phyloP scores from a whole-genome alignment of 2,329 filamentous ascomycete genomes.

The Fusarium sp. region DNA sequence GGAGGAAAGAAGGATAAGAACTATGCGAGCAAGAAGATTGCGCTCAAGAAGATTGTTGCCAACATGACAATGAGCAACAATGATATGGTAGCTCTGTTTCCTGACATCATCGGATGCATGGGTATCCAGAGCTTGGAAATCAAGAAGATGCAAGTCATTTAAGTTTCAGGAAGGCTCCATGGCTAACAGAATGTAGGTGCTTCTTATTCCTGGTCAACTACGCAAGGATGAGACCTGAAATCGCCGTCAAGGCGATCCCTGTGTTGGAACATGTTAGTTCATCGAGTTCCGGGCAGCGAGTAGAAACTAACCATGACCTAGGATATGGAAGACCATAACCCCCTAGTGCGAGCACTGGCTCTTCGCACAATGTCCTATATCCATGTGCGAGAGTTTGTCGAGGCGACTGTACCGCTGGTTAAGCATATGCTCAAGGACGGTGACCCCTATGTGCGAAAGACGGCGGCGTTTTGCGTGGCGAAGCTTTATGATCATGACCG shows the following conservation, averaged over 20 bases:
- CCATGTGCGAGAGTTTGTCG: constrained; percentile 94
- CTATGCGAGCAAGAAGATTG: constrained; percentile 92
- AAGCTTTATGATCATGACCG: constrained; percentile 98
- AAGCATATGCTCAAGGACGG: constrained; percentile 82
- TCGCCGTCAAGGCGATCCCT: constrained; percentile 90
- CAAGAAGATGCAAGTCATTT: constrained; percentile 86
- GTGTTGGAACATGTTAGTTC: constrained; percentile 76
- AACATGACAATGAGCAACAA: constrained; percentile 99
- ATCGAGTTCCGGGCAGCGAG: not conserved
- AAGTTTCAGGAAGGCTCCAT: not conserved
- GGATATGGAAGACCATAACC: constrained; percentile 95
- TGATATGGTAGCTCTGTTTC: constrained; percentile 97
- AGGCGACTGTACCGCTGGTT: constrained; percentile 84
- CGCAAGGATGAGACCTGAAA: constrained; percentile 89
- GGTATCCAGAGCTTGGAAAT: constrained; percentile 92
- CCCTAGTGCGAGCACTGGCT: constrained; percentile 88
- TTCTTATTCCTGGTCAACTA: constrained; percentile 98
- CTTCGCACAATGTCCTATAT: constrained; percentile 97
- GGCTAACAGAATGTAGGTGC: constrained; percentile 69
- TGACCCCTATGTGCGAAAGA: constrained; percentile 97
- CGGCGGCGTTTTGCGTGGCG: constrained; percentile 92
- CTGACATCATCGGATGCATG: constrained; percentile 96
- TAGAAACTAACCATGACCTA: constrained; percentile 49
- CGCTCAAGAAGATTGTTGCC: constrained; percentile 98
- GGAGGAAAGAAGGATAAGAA: constrained; percentile 99